These are phyloP conservation scores for Exophiala aquamarina DNA, from an alignment of 2,329 filamentous ascomycete genomes.

Conservation along the genomic window DNA sequence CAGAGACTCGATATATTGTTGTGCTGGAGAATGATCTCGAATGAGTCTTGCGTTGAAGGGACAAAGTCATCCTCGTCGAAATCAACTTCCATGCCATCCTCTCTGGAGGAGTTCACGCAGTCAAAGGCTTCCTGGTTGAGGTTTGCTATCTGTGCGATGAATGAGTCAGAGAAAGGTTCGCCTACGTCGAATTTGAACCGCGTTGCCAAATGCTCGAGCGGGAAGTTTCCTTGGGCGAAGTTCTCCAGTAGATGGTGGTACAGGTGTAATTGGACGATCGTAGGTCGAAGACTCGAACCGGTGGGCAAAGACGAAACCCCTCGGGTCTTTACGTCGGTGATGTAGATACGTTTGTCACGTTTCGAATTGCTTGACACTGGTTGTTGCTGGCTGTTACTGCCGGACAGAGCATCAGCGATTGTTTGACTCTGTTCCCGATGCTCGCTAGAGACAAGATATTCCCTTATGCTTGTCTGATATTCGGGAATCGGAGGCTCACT, in stretches of 20 bases:
- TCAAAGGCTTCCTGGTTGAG: conserved; percentile 69
- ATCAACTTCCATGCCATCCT: not conserved
- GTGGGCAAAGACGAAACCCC: conserved; percentile 63
- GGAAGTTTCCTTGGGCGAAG: conserved; percentile 69
- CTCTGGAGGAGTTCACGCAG: conserved; percentile 31
- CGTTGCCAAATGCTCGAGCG: conserved; percentile 66
- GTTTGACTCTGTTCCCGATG: conserved; percentile 28
- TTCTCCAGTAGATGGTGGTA: conserved; percentile 83
- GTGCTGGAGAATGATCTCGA: conserved; percentile 56
- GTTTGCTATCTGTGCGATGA: conserved; percentile 71
- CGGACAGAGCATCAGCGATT: conserved; percentile 31
- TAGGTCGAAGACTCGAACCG: conserved; percentile 67
- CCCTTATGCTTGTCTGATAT: conserved; percentile 46
- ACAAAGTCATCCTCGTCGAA: conserved; percentile 18
- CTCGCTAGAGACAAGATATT: conserved; percentile 39
- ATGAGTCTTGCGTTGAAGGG: conserved; percentile 38
- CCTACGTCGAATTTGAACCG: conserved; percentile 70
- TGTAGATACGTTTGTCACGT: conserved; percentile 56
- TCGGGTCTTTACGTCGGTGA: conserved; percentile 88
- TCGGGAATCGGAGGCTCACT: conserved; percentile 42
- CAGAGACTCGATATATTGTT: conserved; percentile 62
- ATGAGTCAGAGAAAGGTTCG: conserved; percentile 71
- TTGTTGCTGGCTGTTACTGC: conserved; percentile 14
- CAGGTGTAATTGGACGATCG: conserved; percentile 82
- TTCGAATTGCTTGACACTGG: conserved; percentile 29